Evolutionary conservation across 148 eudicot species (phyloP).

Genomic region (Diospyros kaki): DNA sequence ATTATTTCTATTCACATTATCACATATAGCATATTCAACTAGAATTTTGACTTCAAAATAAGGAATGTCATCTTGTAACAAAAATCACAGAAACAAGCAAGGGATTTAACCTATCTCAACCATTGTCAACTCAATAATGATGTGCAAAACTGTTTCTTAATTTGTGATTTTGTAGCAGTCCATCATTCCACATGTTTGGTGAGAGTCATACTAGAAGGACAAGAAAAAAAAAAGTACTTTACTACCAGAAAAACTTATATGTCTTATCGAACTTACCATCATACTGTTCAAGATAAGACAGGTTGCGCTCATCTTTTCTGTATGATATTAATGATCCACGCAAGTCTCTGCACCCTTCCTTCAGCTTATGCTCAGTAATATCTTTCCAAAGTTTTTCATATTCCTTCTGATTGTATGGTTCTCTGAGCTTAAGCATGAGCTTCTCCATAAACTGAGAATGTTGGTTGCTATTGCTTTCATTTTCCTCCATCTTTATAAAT

Average conservation of each 20-base stretch:
- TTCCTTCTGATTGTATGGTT: conserved; percentile 27
- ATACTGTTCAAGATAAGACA: conserved; percentile 32
- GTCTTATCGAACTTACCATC: conserved; percentile 28
- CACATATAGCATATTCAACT: no score
- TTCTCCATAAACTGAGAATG: conserved; percentile 16
- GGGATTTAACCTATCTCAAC: background rate
- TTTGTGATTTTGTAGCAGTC: background rate
- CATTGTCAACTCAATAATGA: background rate
- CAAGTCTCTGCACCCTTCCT: conserved; percentile 20
- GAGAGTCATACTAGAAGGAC: background rate
- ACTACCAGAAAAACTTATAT: background rate
- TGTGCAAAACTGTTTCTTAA: background rate
- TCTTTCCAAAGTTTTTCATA: conserved; percentile 22
- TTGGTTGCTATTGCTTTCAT: background rate
- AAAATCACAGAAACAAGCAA: background rate
- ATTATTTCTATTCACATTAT: background rate
- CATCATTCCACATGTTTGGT: background rate
- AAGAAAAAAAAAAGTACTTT: background rate
- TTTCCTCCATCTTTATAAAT: conserved; percentile 7
- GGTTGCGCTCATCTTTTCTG: conserved; percentile 9
- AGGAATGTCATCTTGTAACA: background rate
- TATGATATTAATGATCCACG: conserved; percentile 19
- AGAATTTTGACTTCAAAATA: background rate
- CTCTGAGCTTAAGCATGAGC: conserved; percentile 18
- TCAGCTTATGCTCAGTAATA: conserved; percentile 15